Evolutionary conservation across 768 basidiomycete species (phyloP).

Genomic region (Phaeolepiota aurea): DNA sequence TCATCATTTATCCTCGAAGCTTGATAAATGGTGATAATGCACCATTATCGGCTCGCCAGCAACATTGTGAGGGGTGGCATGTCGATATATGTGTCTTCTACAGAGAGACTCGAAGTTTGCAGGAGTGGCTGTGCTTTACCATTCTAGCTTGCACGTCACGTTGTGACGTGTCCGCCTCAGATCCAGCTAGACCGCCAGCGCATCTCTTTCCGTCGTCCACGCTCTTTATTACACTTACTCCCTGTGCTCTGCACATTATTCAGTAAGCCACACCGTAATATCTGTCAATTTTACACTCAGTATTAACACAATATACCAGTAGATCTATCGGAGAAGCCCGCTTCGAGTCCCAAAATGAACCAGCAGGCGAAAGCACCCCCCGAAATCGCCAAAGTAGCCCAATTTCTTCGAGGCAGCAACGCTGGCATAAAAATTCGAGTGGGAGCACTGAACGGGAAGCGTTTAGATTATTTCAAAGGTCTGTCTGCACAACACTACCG

Average conservation of each 20-base stretch:
- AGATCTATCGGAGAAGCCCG: background rate
- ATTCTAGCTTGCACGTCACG: too few relatives aligned
- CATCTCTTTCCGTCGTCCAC: background rate
- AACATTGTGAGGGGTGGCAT: too few relatives aligned
- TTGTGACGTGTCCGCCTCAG: slow-evolving; percentile 1
- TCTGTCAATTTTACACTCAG: too few relatives aligned
- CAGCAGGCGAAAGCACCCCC: slow-evolving; percentile 76
- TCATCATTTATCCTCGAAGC: too few relatives aligned
- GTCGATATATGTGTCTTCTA: too few relatives aligned
- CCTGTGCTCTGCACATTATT: slow-evolving; percentile 5
- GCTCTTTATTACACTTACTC: slow-evolving; percentile 8
- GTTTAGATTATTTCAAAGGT: slow-evolving; percentile 99
- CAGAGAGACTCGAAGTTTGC: background rate
- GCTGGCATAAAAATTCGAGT: slow-evolving; percentile 84
- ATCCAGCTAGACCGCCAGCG: background rate
- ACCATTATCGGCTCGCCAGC: background rate
- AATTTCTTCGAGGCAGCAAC: slow-evolving; percentile 80
- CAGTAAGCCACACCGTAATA: background rate
- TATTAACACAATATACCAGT: background rate
- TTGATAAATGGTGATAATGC: background rate
- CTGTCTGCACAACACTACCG: slow-evolving; percentile 13
- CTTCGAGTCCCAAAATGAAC: slow-evolving; percentile 39
- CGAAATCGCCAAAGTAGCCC: slow-evolving; percentile 74
- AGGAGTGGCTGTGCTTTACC: background rate
- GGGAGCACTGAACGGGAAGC: slow-evolving; percentile 89